Base-by-base conservation (phyloP, 805 yeast species). In the Starmerella stigmatis region DNA sequence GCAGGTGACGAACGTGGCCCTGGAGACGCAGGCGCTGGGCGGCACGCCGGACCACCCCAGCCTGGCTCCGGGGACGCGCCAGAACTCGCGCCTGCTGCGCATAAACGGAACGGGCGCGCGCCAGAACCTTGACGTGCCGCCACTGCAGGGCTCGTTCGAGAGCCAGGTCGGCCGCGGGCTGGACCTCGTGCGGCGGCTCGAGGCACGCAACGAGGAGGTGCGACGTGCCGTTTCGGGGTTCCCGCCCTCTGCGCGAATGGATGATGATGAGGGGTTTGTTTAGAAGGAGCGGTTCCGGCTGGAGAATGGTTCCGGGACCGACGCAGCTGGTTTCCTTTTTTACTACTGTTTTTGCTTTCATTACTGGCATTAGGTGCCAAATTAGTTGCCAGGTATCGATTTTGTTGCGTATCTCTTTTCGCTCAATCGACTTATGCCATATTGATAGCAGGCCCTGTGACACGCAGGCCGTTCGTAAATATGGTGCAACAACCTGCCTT, bases 1-100 rank as follows among this genome's bases (percentile, higher is more conserved):
- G 68, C 69, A 66, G 44, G 60, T 64, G 25, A 48, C 58, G 8
- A 50, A 54, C 33, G 61, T 56, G 13, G 26, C 56, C 4, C 38
- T 49, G 11, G 46, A 37, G 22, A 19, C 41, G 8, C 59, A 57
- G 41, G 47, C 56, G 5, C 50, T 56, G 4, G 57, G 44, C 17
- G 44, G 43, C 12, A 26, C 46, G 13, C 46, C 42, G 32, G 42
- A 47, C 44, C 44, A 36, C 30, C 35, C 52, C 16, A 46, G 38
- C 32, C 44, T 55, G 13, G 58, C 57, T 23, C 47, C 49, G 5
- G 40, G 34, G 2, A 46, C 56, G 35, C 29, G 50, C 30, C 51
- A 52, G 27, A 34, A 13, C 38, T 34, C 38, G 27, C 38, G 38
- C 20, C 19, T 34, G 19, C 28, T 34, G 19, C 38, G 38, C 26